These are phyloP conservation scores for Sugiyamaella pinicola DNA, from an alignment of 1,139 yeast species.

Conservation along the genomic window DNA sequence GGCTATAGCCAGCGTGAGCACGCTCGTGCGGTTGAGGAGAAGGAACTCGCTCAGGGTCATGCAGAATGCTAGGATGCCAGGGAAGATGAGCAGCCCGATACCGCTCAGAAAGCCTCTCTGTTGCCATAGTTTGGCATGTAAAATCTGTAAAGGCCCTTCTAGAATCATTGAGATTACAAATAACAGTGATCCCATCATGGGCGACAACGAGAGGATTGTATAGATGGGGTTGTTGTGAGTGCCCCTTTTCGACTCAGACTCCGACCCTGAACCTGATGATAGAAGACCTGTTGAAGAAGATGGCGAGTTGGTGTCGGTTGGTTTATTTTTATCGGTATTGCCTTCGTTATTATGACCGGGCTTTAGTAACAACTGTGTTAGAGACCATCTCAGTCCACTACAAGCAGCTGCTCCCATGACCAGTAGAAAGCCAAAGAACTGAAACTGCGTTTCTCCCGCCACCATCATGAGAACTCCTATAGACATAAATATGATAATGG, in stretches of 20 bases:
- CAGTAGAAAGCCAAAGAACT: slow-evolving; percentile 62
- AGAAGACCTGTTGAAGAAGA: too few species aligned
- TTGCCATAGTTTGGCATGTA: slow-evolving; percentile 62
- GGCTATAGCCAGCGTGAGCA: slow-evolving; percentile 82
- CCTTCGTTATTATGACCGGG: background rate
- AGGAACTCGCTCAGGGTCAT: slow-evolving; percentile 91
- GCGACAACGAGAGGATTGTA: slow-evolving; percentile 81
- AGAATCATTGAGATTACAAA: slow-evolving; percentile 60
- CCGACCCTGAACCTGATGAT: too few species aligned
- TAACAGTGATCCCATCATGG: slow-evolving; percentile 72
- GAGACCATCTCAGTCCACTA: slow-evolving; percentile 93
- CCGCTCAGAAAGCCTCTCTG: slow-evolving; percentile 58
- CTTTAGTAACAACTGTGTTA: slow-evolving; percentile 73
- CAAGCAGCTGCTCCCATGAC: slow-evolving; percentile 78
- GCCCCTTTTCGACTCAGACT: too few species aligned
- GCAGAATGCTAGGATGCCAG: slow-evolving; percentile 84
- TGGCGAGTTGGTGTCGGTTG: background rate
- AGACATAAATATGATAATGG: slow-evolving; percentile 77
- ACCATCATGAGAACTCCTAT: slow-evolving; percentile 88
- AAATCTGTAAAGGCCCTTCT: slow-evolving; percentile 65
- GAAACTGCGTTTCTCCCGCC: slow-evolving; percentile 49
- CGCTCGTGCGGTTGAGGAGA: slow-evolving; percentile 77
- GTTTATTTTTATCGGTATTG: background rate
- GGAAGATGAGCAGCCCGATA: slow-evolving; percentile 62
- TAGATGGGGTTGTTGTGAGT: slow-evolving; percentile 63